Conservation (phyloP, 495 filamentous ascomycete genomes). For the Aspergillus affinis region DNA sequence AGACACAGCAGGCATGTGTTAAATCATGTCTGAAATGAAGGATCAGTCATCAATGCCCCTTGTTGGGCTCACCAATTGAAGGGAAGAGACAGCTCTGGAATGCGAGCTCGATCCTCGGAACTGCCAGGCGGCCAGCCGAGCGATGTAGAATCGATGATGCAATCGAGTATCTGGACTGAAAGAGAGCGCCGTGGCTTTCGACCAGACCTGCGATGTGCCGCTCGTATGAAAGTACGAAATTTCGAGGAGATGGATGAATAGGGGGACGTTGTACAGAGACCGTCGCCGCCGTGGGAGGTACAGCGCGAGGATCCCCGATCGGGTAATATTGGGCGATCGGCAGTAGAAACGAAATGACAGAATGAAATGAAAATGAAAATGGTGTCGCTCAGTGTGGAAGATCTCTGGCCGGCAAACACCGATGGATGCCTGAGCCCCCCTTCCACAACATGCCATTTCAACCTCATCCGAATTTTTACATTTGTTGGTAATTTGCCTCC, state of each 20-base stretch:
- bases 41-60: background rate
- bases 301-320: conserved; percentile 1
- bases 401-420: too few species aligned
- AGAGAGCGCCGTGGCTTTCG: background rate
- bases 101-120: background rate
- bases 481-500: too few species aligned
- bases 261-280: background rate
- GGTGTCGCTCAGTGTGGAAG: too few species aligned
- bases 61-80: background rate
- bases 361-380: too few species aligned
- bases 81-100: background rate
- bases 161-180: background rate
- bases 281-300: background rate
- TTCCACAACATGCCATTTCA: background rate
- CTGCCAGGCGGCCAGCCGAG: background rate
- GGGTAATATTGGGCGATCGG: conserved; percentile 7
- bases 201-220: too few species aligned
- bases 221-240: too few species aligned
- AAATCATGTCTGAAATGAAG: background rate
- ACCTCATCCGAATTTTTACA: too few species aligned
- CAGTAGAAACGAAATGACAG: background rate
- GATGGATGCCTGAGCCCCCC: too few species aligned
- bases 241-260: background rate
- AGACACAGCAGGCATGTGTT: background rate
- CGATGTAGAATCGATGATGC: background rate